Conservation (phyloP, 2,329 filamentous ascomycete genomes). For the Aspergillus sp. region DNA sequence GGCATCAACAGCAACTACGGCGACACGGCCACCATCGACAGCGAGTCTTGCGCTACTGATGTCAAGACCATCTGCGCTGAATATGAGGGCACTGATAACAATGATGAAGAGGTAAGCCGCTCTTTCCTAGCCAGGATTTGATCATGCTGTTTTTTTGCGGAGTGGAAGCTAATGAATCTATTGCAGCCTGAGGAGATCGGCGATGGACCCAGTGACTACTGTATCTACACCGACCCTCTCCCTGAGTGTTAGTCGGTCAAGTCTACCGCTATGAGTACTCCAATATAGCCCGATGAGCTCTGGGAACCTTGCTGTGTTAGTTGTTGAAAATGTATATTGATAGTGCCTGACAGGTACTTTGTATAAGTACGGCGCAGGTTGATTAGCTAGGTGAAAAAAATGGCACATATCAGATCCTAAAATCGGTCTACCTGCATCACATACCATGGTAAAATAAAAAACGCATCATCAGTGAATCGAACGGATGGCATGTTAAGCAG, state of each 20-base stretch:
- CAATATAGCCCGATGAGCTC: too few relatives aligned
- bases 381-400: too few relatives aligned
- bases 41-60: slow-evolving; percentile 33
- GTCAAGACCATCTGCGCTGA: slow-evolving; percentile 3
- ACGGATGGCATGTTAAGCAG: slow-evolving; percentile 15
- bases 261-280: too few relatives aligned
- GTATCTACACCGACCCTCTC: slow-evolving; percentile 33
- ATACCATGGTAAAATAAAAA: background rate
- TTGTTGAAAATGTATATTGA: too few relatives aligned
- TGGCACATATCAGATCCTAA: too few relatives aligned
- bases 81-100: slow-evolving; percentile 34
- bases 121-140: too few relatives aligned
- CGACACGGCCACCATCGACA: slow-evolving; percentile 5
- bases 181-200: background rate
- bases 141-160: too few relatives aligned
- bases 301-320: too few relatives aligned
- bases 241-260: slow-evolving; percentile 42
- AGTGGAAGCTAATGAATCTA: too few relatives aligned
- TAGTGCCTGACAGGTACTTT: too few relatives aligned
- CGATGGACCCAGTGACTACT: background rate
- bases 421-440: too few relatives aligned
- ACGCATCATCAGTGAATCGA: slow-evolving; percentile 47
- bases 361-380: too few relatives aligned
- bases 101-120: slow-evolving; percentile 13
- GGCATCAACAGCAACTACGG: slow-evolving; percentile 34